Base-by-base conservation (phyloP, 1,284 basidiomycete genomes). In the Ganoderma sp. region DNA sequence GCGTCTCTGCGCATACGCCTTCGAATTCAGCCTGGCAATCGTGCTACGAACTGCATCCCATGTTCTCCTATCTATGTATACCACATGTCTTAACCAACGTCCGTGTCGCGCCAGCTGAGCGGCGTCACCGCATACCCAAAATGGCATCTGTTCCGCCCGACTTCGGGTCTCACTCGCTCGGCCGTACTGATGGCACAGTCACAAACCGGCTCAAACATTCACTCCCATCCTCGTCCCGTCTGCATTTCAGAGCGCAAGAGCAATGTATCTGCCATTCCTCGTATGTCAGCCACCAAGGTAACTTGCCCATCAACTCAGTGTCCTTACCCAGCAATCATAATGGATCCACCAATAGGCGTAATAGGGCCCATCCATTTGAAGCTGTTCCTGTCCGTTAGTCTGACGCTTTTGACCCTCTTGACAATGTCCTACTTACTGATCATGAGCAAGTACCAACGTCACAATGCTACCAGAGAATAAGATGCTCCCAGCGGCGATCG, bases 251-350 rank as follows among this genome's bases (percentile, higher is more conserved):
- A 88, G 74, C 3, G 83, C 82, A 71, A 90, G 78, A 25, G 85
- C 82, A 61, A 88, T 67, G 73, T 90, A 90, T 64, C 87, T 89
- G 62, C 17, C 34, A 25, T 19, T 25, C 37, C 37, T 34, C n/a
- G 41, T 14, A 22, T 54, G 25, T 70, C 59, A 68, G 67, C 45
- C 28, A 63, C 63, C 54, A 68, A 34, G 32, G 25, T 48, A 41
- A 54, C 32, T 59, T 64, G 61, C 62, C 25, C 41, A 17, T 22
- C 45, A 9, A 28, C 28, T 25, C 22, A 10, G 25, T 60, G 10
- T 12, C 79, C 90, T 83, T 76, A 94, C 92, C 93, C 93, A 63
- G 88, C 87, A 75, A 94, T 93, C 90, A 94, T 91, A 2, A 87
- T 72, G 32, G 86, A 69, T 2, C 90, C 93, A 2, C 93, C 93